phyloP scores from a whole-genome alignment of 169 alveolate species.

The Plasmodium ovale region DNA sequence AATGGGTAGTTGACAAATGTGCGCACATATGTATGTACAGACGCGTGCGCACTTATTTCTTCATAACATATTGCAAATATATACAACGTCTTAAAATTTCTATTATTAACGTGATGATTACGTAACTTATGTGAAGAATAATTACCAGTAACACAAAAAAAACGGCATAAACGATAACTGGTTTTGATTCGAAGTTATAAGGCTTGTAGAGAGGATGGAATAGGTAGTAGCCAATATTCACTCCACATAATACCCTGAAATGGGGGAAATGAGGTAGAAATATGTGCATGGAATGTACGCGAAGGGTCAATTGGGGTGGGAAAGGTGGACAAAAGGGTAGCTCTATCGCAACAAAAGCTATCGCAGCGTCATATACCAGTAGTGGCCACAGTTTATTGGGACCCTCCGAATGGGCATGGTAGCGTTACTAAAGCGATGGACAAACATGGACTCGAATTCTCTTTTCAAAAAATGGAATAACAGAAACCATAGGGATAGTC shows the following conservation, averaged over 20 bases:
- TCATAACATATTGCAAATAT: too few relatives aligned
- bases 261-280: background rate
- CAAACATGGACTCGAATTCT: conserved; percentile 96
- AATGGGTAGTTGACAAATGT: background rate
- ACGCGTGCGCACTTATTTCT: too few relatives aligned
- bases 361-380: conserved; percentile 89
- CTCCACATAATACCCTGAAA: conserved; percentile 89
- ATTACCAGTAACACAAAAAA: conserved; percentile 79
- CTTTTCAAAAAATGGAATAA: conserved; percentile 96
- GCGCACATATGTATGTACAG: too few relatives aligned
- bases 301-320: background rate
- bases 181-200: conserved; percentile 74
- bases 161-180: conserved; percentile 76
- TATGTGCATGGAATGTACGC: background rate
- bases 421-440: conserved; percentile 96
- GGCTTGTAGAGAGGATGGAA: conserved; percentile 96
- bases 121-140: background rate
- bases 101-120: background rate
- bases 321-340: background rate
- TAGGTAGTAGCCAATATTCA: conserved; percentile 92
- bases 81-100: too few relatives aligned
- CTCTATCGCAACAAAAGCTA: background rate
- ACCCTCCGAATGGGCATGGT: conserved; percentile 97
- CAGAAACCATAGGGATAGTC: conserved; percentile 83
- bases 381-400: conserved; percentile 96